These are phyloP conservation scores for Geotrichum candidum DNA, from an alignment of 1,139 yeast species.

Conservation along the genomic window DNA sequence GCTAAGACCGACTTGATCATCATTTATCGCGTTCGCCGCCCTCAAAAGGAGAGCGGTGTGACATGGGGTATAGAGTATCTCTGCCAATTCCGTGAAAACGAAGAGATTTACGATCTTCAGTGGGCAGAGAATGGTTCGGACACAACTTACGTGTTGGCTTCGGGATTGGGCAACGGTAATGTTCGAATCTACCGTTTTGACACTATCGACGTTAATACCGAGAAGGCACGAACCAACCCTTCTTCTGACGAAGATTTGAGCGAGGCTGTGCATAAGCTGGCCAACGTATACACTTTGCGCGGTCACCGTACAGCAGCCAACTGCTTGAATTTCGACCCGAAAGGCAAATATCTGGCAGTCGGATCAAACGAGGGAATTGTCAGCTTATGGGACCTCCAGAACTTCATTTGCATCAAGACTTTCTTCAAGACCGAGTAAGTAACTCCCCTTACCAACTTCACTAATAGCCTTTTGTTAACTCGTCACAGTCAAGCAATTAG, in stretches of 20 bases:
- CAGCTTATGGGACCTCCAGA: constrained; percentile 51
- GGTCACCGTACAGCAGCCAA: constrained; percentile 55
- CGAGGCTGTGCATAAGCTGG: constrained; percentile 17
- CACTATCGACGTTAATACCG: constrained; percentile 11
- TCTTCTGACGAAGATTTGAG: not conserved
- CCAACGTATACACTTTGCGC: constrained; percentile 31
- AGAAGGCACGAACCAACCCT: not conserved
- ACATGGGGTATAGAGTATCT: constrained; percentile 18
- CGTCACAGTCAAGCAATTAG: constrained; percentile 26
- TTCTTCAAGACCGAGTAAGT: constrained; percentile 42
- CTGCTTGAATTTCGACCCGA: constrained; percentile 50
- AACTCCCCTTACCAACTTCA: not conserved
- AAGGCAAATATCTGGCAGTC: constrained; percentile 49
- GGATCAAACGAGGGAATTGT: constrained; percentile 71
- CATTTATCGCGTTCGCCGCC: constrained; percentile 15
- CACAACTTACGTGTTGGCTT: constrained; percentile 25
- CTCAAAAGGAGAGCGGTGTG: constrained; percentile 7
- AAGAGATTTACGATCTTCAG: constrained; percentile 38
- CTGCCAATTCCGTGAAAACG: constrained; percentile 22
- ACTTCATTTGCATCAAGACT: constrained; percentile 43
- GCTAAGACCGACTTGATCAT: constrained; percentile 27
- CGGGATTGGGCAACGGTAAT: constrained; percentile 36
- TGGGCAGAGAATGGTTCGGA: constrained; percentile 29
- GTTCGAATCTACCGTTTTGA: constrained; percentile 27
- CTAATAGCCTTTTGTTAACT: not conserved